Evolutionary conservation across 106 monocot genomes (phyloP).

Genomic region (Acorus gramineus): DNA sequence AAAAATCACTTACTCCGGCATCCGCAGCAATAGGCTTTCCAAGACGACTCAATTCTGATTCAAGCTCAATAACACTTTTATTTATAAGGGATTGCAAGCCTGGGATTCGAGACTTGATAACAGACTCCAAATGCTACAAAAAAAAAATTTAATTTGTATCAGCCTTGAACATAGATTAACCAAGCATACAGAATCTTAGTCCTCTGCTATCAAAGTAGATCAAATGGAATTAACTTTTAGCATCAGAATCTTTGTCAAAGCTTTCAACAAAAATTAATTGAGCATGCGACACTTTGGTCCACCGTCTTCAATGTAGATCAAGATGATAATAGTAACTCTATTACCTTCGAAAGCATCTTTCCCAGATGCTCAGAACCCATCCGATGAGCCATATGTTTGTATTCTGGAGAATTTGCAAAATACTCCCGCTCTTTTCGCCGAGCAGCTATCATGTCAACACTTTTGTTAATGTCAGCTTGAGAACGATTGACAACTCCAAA

Average conservation of each 20-base stretch:
- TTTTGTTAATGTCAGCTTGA: conserved; percentile 78
- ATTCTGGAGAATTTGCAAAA: conserved; percentile 66
- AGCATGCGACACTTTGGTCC: too few relatives aligned
- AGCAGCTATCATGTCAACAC: conserved; percentile 90
- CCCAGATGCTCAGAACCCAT: conserved; percentile 86
- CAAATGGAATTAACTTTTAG: too few relatives aligned
- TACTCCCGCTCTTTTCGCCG: conserved; percentile 72
- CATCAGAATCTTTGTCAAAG: too few relatives aligned
- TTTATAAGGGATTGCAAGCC: conserved; percentile 87
- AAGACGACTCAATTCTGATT: conserved; percentile 72
- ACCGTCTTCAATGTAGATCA: too few relatives aligned
- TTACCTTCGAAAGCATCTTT: conserved; percentile 75
- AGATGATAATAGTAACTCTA: not conserved
- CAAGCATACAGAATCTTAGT: not conserved
- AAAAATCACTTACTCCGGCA: conserved; percentile 63
- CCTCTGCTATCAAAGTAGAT: too few relatives aligned
- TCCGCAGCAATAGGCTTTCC: conserved; percentile 94
- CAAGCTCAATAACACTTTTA: conserved; percentile 81
- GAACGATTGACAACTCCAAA: conserved; percentile 83
- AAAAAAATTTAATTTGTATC: not conserved
- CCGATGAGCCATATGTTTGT: conserved; percentile 68
- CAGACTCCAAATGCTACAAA: conserved; percentile 91
- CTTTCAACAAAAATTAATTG: too few relatives aligned
- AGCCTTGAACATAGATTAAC: not conserved
- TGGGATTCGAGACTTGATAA: conserved; percentile 95